Conservation (phyloP, 2,329 filamentous ascomycete species). For the Stagonosporopsis chrysanthemi region DNA sequence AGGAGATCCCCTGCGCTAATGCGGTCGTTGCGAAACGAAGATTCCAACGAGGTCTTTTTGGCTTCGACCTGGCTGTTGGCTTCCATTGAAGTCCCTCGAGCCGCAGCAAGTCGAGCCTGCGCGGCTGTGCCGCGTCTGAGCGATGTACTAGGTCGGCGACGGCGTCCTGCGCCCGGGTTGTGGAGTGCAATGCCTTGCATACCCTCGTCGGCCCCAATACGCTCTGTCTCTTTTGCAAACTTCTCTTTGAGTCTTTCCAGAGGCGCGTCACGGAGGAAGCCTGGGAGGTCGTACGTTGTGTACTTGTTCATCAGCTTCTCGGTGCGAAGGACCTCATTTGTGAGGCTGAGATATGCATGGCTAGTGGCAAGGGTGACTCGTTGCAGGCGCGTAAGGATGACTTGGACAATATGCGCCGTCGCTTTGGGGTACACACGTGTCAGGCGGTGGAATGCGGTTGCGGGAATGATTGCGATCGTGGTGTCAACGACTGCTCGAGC, state of each 20-base stretch:
- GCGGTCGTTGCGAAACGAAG: constrained; percentile 38
- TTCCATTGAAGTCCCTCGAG: constrained; percentile 50
- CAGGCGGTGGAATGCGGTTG: constrained; percentile 89
- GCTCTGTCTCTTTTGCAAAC: constrained; percentile 83
- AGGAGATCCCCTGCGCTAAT: constrained; percentile 73
- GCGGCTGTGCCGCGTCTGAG: constrained; percentile 81
- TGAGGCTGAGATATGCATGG: constrained; percentile 91
- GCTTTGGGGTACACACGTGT: constrained; percentile 96
- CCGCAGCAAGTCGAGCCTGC: constrained; percentile 66
- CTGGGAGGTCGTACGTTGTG: constrained; percentile 89
- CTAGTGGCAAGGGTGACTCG: constrained; percentile 93
- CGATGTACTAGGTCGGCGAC: constrained; percentile 71
- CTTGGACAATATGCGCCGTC: constrained; percentile 95
- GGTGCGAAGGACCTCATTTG: constrained; percentile 88
- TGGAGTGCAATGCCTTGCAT: constrained; percentile 95
- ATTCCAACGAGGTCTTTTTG: constrained; percentile 37
- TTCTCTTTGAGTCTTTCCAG: constrained; percentile 90
- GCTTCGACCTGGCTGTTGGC: constrained; percentile 27
- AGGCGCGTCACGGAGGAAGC: constrained; percentile 84
- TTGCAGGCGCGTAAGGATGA: constrained; percentile 93
- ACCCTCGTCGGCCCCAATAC: constrained; percentile 79
- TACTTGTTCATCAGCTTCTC: constrained; percentile 94
- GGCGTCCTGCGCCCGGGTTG: constrained; percentile 72
- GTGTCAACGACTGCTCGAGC: constrained; percentile 96
- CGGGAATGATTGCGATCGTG: constrained; percentile 97